Conservation (phyloP, 2,329 filamentous ascomycete species). For the Fonsecaea erecta region DNA sequence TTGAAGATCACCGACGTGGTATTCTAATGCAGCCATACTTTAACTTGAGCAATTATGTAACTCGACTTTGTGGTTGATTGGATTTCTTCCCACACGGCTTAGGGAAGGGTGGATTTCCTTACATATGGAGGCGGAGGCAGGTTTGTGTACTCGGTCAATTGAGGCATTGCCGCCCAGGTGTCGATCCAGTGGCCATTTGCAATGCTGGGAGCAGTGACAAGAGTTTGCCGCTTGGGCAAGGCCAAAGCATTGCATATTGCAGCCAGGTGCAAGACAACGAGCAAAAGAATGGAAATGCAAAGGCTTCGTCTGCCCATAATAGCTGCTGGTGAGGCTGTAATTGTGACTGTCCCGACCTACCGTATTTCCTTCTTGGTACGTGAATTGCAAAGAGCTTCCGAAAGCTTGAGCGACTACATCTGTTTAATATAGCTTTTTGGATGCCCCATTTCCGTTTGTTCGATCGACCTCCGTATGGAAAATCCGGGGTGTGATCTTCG, state of each 20-base stretch:
- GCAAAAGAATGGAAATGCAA: not conserved
- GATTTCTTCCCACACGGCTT: not conserved
- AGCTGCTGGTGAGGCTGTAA: not conserved
- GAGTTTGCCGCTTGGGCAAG: conserved; percentile 11
- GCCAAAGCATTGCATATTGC: conserved; percentile 16
- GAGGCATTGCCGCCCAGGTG: conserved; percentile 70
- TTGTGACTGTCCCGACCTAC: not conserved
- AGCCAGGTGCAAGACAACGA: conserved; percentile 5
- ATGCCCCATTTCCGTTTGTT: not conserved
- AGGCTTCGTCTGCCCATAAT: not conserved
- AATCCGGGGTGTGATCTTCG: conserved; percentile 6
- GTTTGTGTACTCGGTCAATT: conserved; percentile 66
- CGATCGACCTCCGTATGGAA: not conserved
- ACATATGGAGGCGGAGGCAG: conserved; percentile 66
- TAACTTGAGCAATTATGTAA: too few species aligned
- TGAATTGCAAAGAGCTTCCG: conserved; percentile 2
- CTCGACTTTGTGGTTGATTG: too few species aligned
- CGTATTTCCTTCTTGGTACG: not conserved
- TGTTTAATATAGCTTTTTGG: conserved; percentile 15
- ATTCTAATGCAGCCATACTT: conserved; percentile 49
- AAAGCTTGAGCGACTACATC: conserved; percentile 7
- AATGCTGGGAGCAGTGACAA: conserved; percentile 20
- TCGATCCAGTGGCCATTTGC: conserved; percentile 60
- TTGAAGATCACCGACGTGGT: conserved; percentile 59
- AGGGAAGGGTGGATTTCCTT: conserved; percentile 38